phyloP scores from a whole-genome alignment of 306 rosid genomes.

The Cicer cuneatum region DNA sequence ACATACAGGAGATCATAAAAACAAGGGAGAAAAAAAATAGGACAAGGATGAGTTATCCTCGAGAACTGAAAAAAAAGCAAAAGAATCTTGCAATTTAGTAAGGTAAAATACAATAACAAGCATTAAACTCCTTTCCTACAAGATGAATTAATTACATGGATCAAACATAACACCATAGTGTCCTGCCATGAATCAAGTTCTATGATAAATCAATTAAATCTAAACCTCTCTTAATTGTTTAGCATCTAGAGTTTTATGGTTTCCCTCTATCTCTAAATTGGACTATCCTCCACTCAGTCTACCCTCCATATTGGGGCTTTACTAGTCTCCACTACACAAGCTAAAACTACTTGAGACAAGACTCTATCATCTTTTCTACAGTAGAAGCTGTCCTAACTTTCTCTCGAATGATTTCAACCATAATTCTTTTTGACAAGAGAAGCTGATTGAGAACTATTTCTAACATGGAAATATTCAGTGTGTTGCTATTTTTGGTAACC shows the following conservation, averaged over 20 bases:
- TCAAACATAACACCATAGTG: neutral
- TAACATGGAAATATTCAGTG: too few relatives aligned
- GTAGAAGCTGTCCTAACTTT: neutral
- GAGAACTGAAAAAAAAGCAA: neutral
- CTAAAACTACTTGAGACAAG: neutral
- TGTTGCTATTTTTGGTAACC: neutral
- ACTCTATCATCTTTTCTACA: neutral
- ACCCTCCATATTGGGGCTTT: neutral
- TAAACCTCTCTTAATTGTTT: neutral
- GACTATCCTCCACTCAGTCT: constrained; percentile 1
- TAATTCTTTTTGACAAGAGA: neutral
- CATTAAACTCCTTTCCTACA: neutral
- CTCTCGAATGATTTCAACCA: constrained; percentile 1
- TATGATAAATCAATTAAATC: neutral
- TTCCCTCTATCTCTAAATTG: constrained; percentile 13
- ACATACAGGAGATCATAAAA: neutral
- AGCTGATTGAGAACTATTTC: too few relatives aligned
- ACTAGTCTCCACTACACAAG: neutral
- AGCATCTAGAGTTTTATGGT: neutral
- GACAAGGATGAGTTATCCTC: neutral
- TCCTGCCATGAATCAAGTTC: neutral
- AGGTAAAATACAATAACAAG: neutral
- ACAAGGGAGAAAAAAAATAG: neutral
- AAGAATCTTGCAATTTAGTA: constrained; percentile 1
- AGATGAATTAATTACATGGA: neutral